Conservation (phyloP, 2,329 filamentous ascomycete genomes). For the Pseudofabraea citricarpa region DNA sequence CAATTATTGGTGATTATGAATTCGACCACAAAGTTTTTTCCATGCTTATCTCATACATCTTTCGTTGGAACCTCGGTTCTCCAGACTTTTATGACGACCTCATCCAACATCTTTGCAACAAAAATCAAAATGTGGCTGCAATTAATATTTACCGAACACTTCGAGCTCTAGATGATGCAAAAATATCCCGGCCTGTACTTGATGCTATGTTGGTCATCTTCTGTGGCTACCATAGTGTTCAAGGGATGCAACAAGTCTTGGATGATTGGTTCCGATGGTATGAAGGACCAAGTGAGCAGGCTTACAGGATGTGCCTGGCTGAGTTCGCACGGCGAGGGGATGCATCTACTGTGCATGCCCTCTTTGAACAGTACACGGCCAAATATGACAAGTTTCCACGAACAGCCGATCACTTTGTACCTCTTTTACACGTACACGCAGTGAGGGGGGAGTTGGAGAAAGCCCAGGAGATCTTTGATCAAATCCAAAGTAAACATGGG, state of each 20-base stretch:
- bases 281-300: conserved; percentile 19
- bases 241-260: conserved; percentile 31
- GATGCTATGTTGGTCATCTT: conserved; percentile 26
- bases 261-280: conserved; percentile 30
- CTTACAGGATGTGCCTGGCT: conserved; percentile 30
- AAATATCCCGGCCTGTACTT: conserved; percentile 13
- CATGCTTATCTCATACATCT: no score
- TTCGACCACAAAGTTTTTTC: no score
- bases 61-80: no score
- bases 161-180: conserved; percentile 1
- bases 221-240: conserved; percentile 24
- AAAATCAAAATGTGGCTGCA: conserved; percentile 6
- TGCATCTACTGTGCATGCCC: conserved; percentile 33
- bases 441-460: conserved; percentile 58
- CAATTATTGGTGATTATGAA: no score
- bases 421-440: conserved; percentile 68
- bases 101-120: not conserved
- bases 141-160: conserved; percentile 19
- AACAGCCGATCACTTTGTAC: conserved; percentile 33
- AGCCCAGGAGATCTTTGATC: conserved; percentile 56
- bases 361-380: conserved; percentile 35
- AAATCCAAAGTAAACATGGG: conserved; percentile 51
- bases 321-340: conserved; percentile 42
- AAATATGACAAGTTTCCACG: conserved; percentile 9
- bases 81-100: no score